These are phyloP conservation scores for Hysterangium stoloniferum DNA, from an alignment of 768 basidiomycete species.

Conservation along the genomic window DNA sequence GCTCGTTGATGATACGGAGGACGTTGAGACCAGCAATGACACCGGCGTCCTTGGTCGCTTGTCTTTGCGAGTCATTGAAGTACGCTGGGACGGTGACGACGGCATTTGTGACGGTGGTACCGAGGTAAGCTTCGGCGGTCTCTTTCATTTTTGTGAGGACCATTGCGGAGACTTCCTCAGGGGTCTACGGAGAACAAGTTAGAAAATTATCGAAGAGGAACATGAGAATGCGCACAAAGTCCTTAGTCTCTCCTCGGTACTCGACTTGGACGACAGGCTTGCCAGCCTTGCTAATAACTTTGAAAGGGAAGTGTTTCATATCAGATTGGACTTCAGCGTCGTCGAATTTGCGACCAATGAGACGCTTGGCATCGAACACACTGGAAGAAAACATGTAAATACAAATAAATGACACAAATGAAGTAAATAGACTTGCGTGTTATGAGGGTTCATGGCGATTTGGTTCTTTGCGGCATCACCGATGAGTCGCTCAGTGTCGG, in stretches of 20 bases:
- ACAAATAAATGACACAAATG: conserved; percentile 6
- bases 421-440: conserved; percentile 47
- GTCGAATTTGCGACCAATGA: conserved; percentile 88
- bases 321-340: conserved; percentile 75
- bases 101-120: conserved; percentile 74
- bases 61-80: conserved; percentile 99
- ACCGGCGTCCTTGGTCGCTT: conserved; percentile 97
- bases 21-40: conserved; percentile 91
- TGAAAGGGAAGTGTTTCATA: conserved; percentile 90
- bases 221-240: conserved; percentile 57
- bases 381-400: conserved; percentile 31
- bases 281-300: conserved; percentile 74
- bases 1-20: conserved; percentile 98
- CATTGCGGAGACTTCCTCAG: conserved; percentile 98
- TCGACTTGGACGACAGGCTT: conserved; percentile 86
- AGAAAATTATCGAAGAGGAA: conserved; percentile 8
- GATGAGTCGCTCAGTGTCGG: conserved; percentile 92
- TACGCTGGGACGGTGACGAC: conserved; percentile 97
- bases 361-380: conserved; percentile 97
- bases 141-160: conserved; percentile 98
- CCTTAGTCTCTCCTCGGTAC: conserved; percentile 91
- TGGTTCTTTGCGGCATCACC: conserved; percentile 99
- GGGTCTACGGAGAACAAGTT: conserved; percentile 49
- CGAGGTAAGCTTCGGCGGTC: conserved; percentile 93
- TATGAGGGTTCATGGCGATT: conserved; percentile 96